Evolutionary conservation across 1,284 basidiomycete species (phyloP).

Genomic region (Ceratorhiza oryzae-sativae): DNA sequence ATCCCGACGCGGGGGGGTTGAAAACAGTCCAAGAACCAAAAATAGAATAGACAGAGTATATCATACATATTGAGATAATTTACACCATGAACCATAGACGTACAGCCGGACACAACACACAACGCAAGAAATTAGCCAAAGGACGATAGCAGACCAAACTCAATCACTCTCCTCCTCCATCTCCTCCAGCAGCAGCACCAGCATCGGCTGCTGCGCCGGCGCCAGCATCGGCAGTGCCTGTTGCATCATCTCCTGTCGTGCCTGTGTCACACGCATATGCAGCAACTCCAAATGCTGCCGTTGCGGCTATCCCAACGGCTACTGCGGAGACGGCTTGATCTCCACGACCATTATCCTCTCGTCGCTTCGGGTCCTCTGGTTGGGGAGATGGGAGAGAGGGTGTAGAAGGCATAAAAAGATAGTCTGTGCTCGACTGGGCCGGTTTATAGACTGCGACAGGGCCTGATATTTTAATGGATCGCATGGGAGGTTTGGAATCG

Average conservation of each 20-base stretch:
- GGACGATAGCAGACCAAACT: background rate
- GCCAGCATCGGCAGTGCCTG: background rate
- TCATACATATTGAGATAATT: background rate
- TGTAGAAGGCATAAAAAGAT: background rate
- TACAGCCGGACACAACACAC: background rate
- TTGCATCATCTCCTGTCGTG: background rate
- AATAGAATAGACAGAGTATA: background rate
- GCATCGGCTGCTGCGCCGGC: background rate
- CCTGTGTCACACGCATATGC: background rate
- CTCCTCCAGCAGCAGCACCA: background rate
- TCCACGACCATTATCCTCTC: background rate
- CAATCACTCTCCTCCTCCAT: background rate
- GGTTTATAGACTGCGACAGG: background rate
- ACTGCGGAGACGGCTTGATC: background rate
- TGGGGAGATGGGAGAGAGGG: background rate
- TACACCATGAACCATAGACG: no score
- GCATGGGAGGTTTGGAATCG: conserved; percentile 6
- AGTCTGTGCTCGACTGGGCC: background rate
- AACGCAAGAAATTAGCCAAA: background rate
- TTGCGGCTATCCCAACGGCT: background rate
- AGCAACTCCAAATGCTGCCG: background rate
- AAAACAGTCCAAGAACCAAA: background rate
- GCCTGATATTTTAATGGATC: background rate
- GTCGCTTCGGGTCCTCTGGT: background rate
- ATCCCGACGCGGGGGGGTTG: background rate